Evolutionary conservation across 1,139 yeast genomes (phyloP).

Genomic region (Scheffersomyces cryptocercus): DNA sequence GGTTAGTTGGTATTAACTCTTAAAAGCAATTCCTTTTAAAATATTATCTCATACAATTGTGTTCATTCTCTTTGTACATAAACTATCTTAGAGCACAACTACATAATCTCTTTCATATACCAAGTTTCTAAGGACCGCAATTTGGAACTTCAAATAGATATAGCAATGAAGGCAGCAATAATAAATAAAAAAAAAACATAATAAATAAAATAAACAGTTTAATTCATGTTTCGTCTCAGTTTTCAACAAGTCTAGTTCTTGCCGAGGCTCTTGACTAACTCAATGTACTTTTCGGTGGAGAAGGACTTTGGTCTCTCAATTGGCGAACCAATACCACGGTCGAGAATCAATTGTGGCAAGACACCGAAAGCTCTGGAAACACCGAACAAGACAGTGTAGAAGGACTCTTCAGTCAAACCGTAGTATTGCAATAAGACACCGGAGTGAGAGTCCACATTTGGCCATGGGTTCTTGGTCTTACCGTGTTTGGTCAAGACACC

Average conservation of each 20-base stretch:
- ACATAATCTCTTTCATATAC: not conserved
- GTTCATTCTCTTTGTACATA: not conserved
- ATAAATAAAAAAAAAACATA: constrained; percentile 13
- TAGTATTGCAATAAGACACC: constrained; percentile 97
- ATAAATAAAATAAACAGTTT: constrained; percentile 5
- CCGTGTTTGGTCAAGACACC: constrained; percentile 94
- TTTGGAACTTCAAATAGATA: not conserved
- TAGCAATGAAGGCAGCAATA: constrained; percentile 1
- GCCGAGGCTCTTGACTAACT: constrained; percentile 52
- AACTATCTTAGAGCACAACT: constrained; percentile 1
- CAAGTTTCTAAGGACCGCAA: too few relatives aligned
- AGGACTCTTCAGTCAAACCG: constrained; percentile 92
- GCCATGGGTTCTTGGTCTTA: constrained; percentile 99
- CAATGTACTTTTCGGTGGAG: constrained; percentile 71
- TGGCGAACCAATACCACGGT: constrained; percentile 93
- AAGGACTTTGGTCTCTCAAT: constrained; percentile 98
- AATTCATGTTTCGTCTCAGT: not conserved
- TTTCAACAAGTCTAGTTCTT: constrained; percentile 19
- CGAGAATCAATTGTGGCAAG: constrained; percentile 93
- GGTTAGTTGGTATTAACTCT: too few relatives aligned
- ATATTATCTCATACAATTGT: too few relatives aligned
- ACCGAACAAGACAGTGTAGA: constrained; percentile 98
- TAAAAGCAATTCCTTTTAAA: too few relatives aligned
- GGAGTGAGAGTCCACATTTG: constrained; percentile 97
- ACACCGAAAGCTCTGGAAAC: constrained; percentile 98